A percentile compares a stretch with the other conserved stretches of the same genome.
Evolutionary conservation across 441 rosid species (phyloP).

Genomic region (Eutrema salsugineum): DNA sequence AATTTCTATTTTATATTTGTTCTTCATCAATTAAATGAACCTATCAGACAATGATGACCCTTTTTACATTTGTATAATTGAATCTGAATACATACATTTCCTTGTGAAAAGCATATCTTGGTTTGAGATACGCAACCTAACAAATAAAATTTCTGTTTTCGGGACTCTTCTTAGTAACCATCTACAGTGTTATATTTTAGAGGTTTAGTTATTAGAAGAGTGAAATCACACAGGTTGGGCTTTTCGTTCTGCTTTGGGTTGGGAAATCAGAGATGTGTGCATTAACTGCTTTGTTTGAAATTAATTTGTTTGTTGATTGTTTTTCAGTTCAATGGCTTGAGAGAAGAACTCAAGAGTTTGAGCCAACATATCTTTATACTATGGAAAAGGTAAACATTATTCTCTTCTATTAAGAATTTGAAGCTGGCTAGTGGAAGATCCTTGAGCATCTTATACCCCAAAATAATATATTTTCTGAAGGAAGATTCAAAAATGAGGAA

Average conservation of each 20-base stretch:
- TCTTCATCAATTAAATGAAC: conserved; percentile 7
- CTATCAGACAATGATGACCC: neutral
- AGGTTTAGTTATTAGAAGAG: conserved; percentile 3
- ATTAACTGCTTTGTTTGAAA: neutral
- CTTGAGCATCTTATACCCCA: neutral
- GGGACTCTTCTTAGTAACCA: neutral
- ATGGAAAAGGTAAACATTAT: conserved; percentile 72
- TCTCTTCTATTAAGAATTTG: conserved; percentile 1
- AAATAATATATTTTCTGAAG: neutral
- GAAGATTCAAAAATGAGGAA: conserved; percentile 8
- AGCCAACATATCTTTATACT: conserved; percentile 86
- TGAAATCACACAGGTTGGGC: neutral
- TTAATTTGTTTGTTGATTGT: conserved; percentile 1
- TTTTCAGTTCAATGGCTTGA: conserved; percentile 83
- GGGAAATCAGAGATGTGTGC: conserved; percentile 6
- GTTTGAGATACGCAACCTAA: neutral
- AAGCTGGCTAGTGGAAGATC: neutral
- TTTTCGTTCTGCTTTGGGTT: neutral
- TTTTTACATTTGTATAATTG: neutral
- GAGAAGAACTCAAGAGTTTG: conserved; percentile 76
- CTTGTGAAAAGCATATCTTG: neutral
- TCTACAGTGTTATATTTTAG: neutral
- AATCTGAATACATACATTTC: neutral
- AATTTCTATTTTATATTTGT: neutral
- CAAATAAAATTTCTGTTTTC: neutral